Base-by-base conservation (phyloP, 75 land plant genomes). In the Cryptomeria japonica region DNA sequence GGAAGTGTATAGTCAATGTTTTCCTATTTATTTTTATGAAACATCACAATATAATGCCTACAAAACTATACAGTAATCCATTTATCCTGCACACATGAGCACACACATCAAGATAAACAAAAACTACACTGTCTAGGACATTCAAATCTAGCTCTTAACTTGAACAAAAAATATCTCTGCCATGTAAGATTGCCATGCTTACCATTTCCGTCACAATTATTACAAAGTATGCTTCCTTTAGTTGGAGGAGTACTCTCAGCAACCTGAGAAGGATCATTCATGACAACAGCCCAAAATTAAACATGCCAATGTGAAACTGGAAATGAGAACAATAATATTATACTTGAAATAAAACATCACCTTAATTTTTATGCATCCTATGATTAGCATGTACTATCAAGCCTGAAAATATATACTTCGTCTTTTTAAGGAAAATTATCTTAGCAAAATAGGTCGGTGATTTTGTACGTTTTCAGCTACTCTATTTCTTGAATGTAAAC, bases 151-250 rank as follows among this genome's bases (percentile, higher is more conserved):
- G 44, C 82, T 79, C 39, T 79, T 38, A 22, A 39, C 82, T 78
- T 38, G 5, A 78, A 78, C 6, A 79, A 41, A 19, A 39, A 41
- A 39, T 41, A 22, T 79, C 22, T 78, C 46, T 79, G 22, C 82
- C 82, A 19, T 38, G 44, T 22, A 38, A 22, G 58, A 84, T 44
- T 41, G 28, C 12, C 47, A 68, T 22, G 38, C 91, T 88, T 87
- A 94, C 95, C 96, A 87, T 95, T 94, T 72, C 96, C 96, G 64
- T 93, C 95, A 86, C 96, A 95, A 47, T 88, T 90, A 86, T 37
- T 39, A 87, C 96, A 95, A 39, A 94, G 73, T 53, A 95, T 84
- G 90, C 94, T 95, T 64, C 86, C 88, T 86, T 92, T 93, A 7
- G 92, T 78, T 38, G 86, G 39, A 11, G 82, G 64, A 51, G 87